phyloP scores from a whole-genome alignment of 1,284 basidiomycete genomes.

The Chondrostereum purpureum region DNA sequence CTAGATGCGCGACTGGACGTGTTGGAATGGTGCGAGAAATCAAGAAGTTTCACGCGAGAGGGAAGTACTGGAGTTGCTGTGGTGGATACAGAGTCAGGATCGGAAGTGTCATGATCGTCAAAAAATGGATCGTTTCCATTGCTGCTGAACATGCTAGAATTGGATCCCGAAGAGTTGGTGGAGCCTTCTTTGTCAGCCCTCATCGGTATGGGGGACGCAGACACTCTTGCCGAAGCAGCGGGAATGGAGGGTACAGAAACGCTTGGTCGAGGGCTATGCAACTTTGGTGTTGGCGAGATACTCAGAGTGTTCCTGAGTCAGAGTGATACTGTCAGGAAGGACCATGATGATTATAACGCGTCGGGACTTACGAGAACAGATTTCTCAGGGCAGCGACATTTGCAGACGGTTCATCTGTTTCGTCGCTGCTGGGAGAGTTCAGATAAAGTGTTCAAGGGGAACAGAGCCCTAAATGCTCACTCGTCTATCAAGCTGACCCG shows the following conservation, averaged over 20 bases:
- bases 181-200: neutral
- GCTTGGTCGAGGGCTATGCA: no score
- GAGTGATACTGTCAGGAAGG: no score
- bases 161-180: constrained; percentile 16
- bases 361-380: constrained; percentile 4
- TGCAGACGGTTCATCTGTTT: neutral
- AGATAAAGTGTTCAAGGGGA: no score
- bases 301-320: no score
- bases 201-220: constrained; percentile 14
- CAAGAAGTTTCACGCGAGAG: neutral
- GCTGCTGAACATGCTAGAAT: constrained; percentile 6
- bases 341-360: no score
- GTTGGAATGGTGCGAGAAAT: constrained; percentile 6
- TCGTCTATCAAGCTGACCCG: no score
- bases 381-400: neutral
- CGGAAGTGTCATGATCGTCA: constrained; percentile 9
- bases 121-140: constrained; percentile 14
- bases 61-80: constrained; percentile 6
- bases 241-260: no score
- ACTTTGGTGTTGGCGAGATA: no score
- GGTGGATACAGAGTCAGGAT: constrained; percentile 7
- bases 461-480: no score
- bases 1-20: constrained; percentile 25
- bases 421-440: no score
- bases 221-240: constrained; percentile 7